A percentile compares a stretch with the other conserved stretches of the same genome.
Evolutionary conservation across 1,284 basidiomycete genomes (phyloP).

Genomic region (Blastosporella zonata): DNA sequence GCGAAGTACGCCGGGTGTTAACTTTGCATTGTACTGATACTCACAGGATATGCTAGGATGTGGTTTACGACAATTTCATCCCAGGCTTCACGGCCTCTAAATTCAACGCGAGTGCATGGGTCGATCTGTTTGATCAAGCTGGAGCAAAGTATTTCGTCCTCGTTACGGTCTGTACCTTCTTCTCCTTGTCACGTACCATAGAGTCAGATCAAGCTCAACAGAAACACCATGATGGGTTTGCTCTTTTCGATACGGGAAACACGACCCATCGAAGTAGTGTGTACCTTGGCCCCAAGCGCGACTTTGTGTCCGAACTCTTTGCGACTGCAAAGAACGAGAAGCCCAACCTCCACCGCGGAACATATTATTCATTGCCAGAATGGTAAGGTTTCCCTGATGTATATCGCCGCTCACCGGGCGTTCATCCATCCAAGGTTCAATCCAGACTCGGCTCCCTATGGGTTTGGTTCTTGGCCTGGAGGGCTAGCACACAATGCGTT

Average conservation of each 20-base stretch:
- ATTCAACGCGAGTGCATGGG: slow-evolving; percentile 53
- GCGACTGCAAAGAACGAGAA: slow-evolving; percentile 46
- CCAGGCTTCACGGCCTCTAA: slow-evolving; percentile 47
- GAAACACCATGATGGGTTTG: slow-evolving; percentile 52
- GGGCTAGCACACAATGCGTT: slow-evolving; percentile 51
- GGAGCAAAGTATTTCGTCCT: slow-evolving; percentile 65
- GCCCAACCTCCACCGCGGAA: slow-evolving; percentile 48
- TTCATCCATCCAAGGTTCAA: slow-evolving; percentile 39
- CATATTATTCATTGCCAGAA: slow-evolving; percentile 52
- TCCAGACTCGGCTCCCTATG: slow-evolving; percentile 51
- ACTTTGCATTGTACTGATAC: background rate
- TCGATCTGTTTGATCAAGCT: slow-evolving; percentile 50
- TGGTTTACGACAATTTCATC: slow-evolving; percentile 59
- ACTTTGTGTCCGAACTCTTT: slow-evolving; percentile 52
- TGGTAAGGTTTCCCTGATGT: slow-evolving; percentile 35
- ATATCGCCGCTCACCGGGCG: background rate
- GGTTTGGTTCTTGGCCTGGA: slow-evolving; percentile 50
- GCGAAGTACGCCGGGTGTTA: slow-evolving; percentile 32
- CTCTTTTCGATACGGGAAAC: slow-evolving; percentile 52
- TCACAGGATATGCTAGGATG: slow-evolving; percentile 29
- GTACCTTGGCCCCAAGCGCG: slow-evolving; percentile 47
- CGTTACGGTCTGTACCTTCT: slow-evolving; percentile 38
- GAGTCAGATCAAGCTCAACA: slow-evolving; percentile 14
- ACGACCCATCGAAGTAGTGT: slow-evolving; percentile 49
- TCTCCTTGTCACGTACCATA: background rate